Base-by-base conservation (phyloP, 2,329 filamentous ascomycete species). In the Dendryphion nanum region DNA sequence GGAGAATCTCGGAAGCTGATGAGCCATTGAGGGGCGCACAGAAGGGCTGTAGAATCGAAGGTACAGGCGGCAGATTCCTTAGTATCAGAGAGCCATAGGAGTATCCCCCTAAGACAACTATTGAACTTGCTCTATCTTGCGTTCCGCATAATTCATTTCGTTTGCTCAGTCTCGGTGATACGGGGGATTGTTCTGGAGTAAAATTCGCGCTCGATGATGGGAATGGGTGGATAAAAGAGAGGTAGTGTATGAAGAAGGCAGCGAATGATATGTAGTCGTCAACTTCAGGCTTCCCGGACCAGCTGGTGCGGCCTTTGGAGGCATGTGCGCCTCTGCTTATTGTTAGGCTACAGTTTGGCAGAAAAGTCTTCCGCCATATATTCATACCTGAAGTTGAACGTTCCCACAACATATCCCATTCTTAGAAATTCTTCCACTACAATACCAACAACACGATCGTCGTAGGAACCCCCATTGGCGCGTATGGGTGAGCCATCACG, bases 11-110 rank as follows among this genome's bases (percentile, higher is more conserved):
- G 12, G 81, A 76, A 0, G 81, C 76, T 4, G 81, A 66, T 0
- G 81, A 81, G 26, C 75, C 79, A n/a, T 61, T 53, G 3, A 66
- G 48, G 0, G 80, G 76, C 0, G 67, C 61, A 6, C 67, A 57
- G 50, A 93, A 89, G 1, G 76, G 66, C 1, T 73, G 62, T 17
- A 88, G 65, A 18, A 94, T 78, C 0, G 54, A 55, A 0, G 63
- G 41, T 0, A 73, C 66, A 0, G 81, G 72, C 0, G 89, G 87
- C 0, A 95, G 75, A 40, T 84, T 81, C 1, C 78, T 81, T 2
- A 88, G 82, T 26, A 97, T 79, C 57, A 95, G 77, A 4, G 89
- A 87, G 30, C 93, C 93, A 63, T 96, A 96, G 0, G 89, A 95
- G 63, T 96, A 96, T 10, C 90, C 90, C 2, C 78, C 84, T 5